These are phyloP conservation scores for Nemania sp. DNA, from an alignment of 2,329 filamentous ascomycete genomes.

Conservation along the genomic window DNA sequence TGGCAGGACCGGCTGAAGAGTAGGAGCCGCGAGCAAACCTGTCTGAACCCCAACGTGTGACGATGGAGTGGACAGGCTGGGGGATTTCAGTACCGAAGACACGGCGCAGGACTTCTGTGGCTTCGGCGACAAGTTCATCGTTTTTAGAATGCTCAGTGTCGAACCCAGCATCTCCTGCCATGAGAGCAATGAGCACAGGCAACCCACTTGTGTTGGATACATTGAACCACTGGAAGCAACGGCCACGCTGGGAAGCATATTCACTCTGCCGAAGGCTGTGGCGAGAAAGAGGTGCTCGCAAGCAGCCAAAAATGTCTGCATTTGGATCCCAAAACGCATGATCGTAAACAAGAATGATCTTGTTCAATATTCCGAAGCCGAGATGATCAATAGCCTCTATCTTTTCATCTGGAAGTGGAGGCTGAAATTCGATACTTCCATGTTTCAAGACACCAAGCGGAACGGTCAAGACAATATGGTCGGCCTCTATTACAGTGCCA, in stretches of 20 bases:
- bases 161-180: conserved; percentile 93
- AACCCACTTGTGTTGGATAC: conserved; percentile 86
- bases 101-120: conserved; percentile 74
- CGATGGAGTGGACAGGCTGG: conserved; percentile 78
- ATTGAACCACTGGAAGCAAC: conserved; percentile 98
- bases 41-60: conserved; percentile 92
- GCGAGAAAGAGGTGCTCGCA: conserved; percentile 71
- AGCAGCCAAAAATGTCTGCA: conserved; percentile 90
- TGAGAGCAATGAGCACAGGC: conserved; percentile 85
- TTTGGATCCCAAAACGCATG: conserved; percentile 87
- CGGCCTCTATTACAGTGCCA: conserved; percentile 77
- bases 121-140: conserved; percentile 76
- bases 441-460: conserved; percentile 90
- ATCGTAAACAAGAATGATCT: conserved; percentile 89
- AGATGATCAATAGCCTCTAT: conserved; percentile 76
- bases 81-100: conserved; percentile 76
- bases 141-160: conserved; percentile 80
- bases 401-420: conserved; percentile 87
- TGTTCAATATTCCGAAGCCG: conserved; percentile 93
- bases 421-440: conserved; percentile 81
- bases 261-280: conserved; percentile 78
- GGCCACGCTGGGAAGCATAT: conserved; percentile 78
- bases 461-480: conserved; percentile 86
- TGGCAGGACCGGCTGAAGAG: conserved; percentile 85
- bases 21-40: conserved; percentile 93